Evolutionary conservation across 1,284 basidiomycete genomes (phyloP).

Genomic region (Trichosporon sp.): DNA sequence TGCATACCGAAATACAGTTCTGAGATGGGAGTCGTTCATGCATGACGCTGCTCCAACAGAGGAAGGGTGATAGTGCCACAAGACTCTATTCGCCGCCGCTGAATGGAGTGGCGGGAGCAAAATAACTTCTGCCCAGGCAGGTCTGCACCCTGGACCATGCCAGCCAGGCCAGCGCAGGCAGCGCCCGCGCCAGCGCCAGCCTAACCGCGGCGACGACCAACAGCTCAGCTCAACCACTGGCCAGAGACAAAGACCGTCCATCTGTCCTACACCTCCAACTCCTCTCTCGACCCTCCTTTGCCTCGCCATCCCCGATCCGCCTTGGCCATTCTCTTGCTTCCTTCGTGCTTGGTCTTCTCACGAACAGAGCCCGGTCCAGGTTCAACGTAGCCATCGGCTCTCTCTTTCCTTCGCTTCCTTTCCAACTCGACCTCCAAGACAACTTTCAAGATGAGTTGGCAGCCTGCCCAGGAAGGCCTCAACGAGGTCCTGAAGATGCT

Average conservation of each 20-base stretch:
- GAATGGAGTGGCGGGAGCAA: constrained; percentile 10
- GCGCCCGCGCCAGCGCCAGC: constrained; percentile 8
- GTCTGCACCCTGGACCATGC: constrained; percentile 1
- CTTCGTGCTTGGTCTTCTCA: constrained; percentile 18
- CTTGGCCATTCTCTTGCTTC: constrained; percentile 9
- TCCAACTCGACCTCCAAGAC: constrained; percentile 12
- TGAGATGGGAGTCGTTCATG: background rate
- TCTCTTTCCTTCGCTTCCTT: constrained; percentile 15
- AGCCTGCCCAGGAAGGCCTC: constrained; percentile 53
- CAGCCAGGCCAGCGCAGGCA: constrained; percentile 10
- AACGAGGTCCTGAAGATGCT: constrained; percentile 56
- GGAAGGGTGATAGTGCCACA: background rate
- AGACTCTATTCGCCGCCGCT: constrained; percentile 18
- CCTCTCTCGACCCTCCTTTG: constrained; percentile 15
- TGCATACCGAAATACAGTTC: background rate
- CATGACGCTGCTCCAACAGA: background rate
- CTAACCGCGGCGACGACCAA: constrained; percentile 17
- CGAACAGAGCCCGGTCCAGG: constrained; percentile 16
- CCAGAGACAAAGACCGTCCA: constrained; percentile 22
- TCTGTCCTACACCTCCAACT: background rate
- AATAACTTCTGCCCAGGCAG: background rate
- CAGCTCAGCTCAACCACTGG: constrained; percentile 1
- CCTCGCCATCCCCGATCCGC: background rate
- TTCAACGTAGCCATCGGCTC: constrained; percentile 7
- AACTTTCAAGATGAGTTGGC: constrained; percentile 50